phyloP scores from a whole-genome alignment of 2,329 filamentous ascomycete species.

The Monilinia fructicola region DNA sequence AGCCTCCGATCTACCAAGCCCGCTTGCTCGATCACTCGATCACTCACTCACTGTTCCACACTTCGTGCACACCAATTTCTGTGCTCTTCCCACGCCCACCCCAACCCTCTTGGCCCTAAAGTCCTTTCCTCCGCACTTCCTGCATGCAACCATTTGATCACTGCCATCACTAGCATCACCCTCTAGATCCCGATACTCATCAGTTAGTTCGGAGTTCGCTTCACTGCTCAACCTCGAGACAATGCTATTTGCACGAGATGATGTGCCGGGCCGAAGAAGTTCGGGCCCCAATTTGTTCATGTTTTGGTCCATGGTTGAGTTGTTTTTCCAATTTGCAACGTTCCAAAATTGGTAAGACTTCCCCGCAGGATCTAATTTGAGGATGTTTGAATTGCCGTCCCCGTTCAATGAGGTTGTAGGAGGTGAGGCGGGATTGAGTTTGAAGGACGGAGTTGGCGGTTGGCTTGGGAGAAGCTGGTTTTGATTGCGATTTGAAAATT shows the following conservation, averaged over 20 bases:
- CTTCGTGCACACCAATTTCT: constrained; percentile 60
- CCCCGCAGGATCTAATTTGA: constrained; percentile 44
- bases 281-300: constrained; percentile 30
- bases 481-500: constrained; percentile 15
- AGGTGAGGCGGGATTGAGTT: constrained; percentile 12
- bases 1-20: not conserved
- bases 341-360: constrained; percentile 57
- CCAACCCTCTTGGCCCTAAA: constrained; percentile 61
- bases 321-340: constrained; percentile 50
- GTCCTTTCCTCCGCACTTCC: constrained; percentile 58
- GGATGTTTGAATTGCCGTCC: constrained; percentile 34
- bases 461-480: constrained; percentile 10
- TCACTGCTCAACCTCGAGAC: constrained; percentile 60
- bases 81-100: constrained; percentile 50
- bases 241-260: constrained; percentile 31
- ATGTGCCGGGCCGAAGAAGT: constrained; percentile 26
- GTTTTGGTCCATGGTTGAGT: constrained; percentile 25
- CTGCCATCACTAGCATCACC: constrained; percentile 49
- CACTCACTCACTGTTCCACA: constrained; percentile 46
- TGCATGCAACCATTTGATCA: constrained; percentile 49
- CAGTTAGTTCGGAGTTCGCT: constrained; percentile 38
- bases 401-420: not conserved
- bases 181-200: constrained; percentile 41
- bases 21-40: constrained; percentile 21
- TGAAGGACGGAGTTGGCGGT: constrained; percentile 22